Base-by-base conservation (phyloP, 2,329 filamentous ascomycete species). In the Aspergillus brasiliensis region DNA sequence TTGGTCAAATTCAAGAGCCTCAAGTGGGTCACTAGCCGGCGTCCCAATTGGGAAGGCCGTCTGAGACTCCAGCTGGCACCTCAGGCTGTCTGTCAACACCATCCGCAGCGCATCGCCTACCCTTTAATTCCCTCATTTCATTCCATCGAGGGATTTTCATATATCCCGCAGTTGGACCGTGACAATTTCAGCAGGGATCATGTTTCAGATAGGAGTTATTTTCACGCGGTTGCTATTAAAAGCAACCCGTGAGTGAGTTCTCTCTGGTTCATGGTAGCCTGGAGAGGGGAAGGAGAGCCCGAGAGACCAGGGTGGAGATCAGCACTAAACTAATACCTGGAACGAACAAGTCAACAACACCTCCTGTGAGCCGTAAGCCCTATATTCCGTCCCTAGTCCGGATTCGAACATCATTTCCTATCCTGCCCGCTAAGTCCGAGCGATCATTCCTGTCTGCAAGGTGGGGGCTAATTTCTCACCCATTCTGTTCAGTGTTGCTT, bases 1-100 rank as follows among this genome's bases (percentile, higher is more conserved):
- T 53, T 31, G 59, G 55, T 47, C 8, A 25, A 23, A 19, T 17
- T 15, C 3, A 13, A 54, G 55, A 58, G 54, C 55, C 59, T 54
- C 59, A 55, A 58, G 49, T 53, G 51, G 59, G 49, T 8, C 19
- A 31, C 8, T 48, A 13, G 44, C 21, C 17, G 17, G 40, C 8
- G 40, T 44, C 19, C 40, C 17, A 44, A 44, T 13, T 10, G 40
- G 40, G 15, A 42, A 44, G 40, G 10, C 40, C 40, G 40, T 21
- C 19, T 44, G 40, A 48, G 44, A 28, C 13, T 17, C n/a, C n/a
- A 3, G 15, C 13, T 38, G n/a, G 38, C 23, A n/a, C n/a, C n/a
- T n/a, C n/a, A n/a, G n/a, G n/a, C n/a, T 48, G 19, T 21, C 40
- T 6, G 40, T 44, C 8, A 6, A 21, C 40, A 15, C 31, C 31